These are phyloP conservation scores for Leccinum arenicola DNA, from an alignment of 768 basidiomycete genomes.

Conservation along the genomic window DNA sequence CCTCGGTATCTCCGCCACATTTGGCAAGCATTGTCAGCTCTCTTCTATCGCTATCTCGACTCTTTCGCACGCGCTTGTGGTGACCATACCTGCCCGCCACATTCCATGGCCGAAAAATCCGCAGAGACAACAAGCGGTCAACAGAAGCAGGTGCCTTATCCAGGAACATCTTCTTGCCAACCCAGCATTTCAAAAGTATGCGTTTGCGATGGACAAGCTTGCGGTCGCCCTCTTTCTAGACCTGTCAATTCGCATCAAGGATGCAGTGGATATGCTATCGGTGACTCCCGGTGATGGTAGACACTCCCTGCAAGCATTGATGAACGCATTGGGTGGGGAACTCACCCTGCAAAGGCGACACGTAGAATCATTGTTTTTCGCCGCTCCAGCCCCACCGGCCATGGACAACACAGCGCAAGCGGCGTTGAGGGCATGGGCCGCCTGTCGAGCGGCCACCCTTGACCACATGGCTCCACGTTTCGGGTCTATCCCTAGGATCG, in stretches of 20 bases:
- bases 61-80: conserved; percentile 31
- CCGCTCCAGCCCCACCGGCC: conserved; percentile 16
- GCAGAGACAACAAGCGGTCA: neutral
- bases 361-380: conserved; percentile 31
- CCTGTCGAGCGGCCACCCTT: conserved; percentile 35
- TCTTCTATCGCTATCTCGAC: conserved; percentile 42
- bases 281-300: conserved; percentile 19
- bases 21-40: conserved; percentile 35
- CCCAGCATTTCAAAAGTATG: conserved; percentile 30
- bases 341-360: conserved; percentile 22
- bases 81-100: conserved; percentile 28
- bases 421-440: conserved; percentile 46
- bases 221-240: conserved; percentile 40
- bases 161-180: conserved; percentile 33
- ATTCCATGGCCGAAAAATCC: neutral
- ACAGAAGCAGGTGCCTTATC: conserved; percentile 24
- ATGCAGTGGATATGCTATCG: conserved; percentile 44
- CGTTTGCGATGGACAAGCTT: conserved; percentile 48
- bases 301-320: conserved; percentile 33
- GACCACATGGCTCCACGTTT: conserved; percentile 17
- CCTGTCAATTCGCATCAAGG: conserved; percentile 30
- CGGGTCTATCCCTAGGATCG: conserved; percentile 16
- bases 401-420: conserved; percentile 14
- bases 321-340: conserved; percentile 40
- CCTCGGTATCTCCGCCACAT: conserved; percentile 45